Evolutionary conservation across 352 stramenopile genomes (phyloP), one percentile per base, ranked within the genome.

Genomic region (Phytophthora cryptogea): DNA sequence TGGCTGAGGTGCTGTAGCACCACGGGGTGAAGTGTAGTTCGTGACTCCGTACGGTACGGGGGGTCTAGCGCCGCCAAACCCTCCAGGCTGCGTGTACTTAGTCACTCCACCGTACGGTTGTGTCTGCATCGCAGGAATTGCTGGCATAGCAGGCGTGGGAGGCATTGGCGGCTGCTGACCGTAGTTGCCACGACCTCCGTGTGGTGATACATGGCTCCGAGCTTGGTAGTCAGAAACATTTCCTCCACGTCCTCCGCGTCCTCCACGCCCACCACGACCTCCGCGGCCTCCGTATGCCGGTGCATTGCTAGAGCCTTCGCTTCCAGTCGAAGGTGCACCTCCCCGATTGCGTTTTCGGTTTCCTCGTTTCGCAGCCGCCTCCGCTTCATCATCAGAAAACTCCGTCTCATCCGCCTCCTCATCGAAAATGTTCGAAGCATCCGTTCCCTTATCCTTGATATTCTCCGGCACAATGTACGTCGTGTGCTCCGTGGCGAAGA

Each of bases 341-440:
- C 66, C 68, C 8, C 79, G 78, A 53, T 86, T 89, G 20, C 80
- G 74, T 45, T 93, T 95, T 4, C 80, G 68, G 44, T 89, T 86
- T 32, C 74, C 56, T 23, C 78, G 71, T 66, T 93, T 95, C 5
- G 83, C 77, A 0, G 70, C 78, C 0, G 83, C 80, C 46, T 95
- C 86, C 0, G 80, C 78, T 62, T 95, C 86, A 54, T 95, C 86
- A 61, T 95, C 86, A 17, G 86, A 95, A 60, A 86, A 95, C 8
- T 87, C 69, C 0, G 65, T 51, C 32, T 95, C 84, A 28, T 93
- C 84, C 2, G 71, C 75, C 45, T 95, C 86, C 79, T 95, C 86
- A 30, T 95, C 86, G 54, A 87, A 95, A 53, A 94, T 69, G 50
- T 95, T 94, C 41, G 86, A 95, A 8, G 86, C 86, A 49, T 95